Evolutionary conservation across 2,329 filamentous ascomycete genomes (phyloP).

Genomic region (Graphilbum sp.): DNA sequence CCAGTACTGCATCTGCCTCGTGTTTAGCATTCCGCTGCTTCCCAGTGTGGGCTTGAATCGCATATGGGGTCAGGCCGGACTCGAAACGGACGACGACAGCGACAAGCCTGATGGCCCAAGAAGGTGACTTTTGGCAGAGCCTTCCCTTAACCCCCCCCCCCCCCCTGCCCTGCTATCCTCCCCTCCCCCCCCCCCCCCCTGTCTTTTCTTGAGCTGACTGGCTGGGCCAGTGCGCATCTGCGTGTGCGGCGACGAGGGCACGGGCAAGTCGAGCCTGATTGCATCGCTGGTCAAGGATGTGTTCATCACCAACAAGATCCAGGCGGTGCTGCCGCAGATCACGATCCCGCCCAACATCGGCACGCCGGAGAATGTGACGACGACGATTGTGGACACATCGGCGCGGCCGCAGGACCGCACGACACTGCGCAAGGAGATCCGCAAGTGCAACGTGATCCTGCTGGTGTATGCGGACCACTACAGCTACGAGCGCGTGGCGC

Average conservation of each 20-base stretch:
- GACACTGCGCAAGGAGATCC: constrained; percentile 80
- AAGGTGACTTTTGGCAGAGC: neutral
- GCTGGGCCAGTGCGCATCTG: constrained; percentile 71
- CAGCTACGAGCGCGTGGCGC: constrained; percentile 89
- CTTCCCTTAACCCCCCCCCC: neutral
- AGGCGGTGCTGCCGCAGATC: constrained; percentile 83
- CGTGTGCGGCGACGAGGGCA: constrained; percentile 90
- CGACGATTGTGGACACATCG: constrained; percentile 93
- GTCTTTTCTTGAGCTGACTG: too few species aligned
- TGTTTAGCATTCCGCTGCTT: too few species aligned
- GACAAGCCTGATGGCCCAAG: neutral
- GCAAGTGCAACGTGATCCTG: constrained; percentile 92
- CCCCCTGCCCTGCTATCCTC: neutral
- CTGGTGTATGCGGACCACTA: constrained; percentile 98
- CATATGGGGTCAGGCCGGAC: too few species aligned
- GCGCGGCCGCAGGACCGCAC: constrained; percentile 85
- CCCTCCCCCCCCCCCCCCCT: too few species aligned
- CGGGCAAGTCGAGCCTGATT: constrained; percentile 86
- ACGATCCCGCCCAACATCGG: constrained; percentile 87
- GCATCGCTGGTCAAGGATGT: constrained; percentile 93
- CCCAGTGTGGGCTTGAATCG: too few species aligned
- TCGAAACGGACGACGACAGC: too few species aligned
- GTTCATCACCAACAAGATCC: constrained; percentile 91
- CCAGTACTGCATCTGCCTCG: too few species aligned
- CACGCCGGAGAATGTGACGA: constrained; percentile 91